These are phyloP conservation scores for Sclerotinia spermophila DNA, from an alignment of 2,329 filamentous ascomycete genomes.

Conservation along the genomic window DNA sequence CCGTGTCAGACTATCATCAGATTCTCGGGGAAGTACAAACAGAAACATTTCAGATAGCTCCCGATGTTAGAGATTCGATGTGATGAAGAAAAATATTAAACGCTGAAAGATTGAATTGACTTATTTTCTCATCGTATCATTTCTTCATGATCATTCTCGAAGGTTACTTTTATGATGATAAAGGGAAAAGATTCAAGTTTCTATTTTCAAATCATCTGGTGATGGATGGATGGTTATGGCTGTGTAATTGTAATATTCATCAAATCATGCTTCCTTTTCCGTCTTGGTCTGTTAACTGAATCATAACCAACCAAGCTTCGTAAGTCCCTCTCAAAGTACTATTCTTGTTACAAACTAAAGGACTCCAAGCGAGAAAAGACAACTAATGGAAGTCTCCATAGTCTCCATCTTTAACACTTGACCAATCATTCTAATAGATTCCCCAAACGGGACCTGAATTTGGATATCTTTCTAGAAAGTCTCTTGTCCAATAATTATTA, in stretches of 20 bases:
- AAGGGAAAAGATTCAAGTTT: not conserved
- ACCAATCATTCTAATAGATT: not conserved
- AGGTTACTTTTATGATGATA: not conserved
- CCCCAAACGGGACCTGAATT: constrained; percentile 12
- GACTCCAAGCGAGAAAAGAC: constrained; percentile 5
- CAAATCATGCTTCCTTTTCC: not conserved
- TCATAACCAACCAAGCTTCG: constrained; percentile 10
- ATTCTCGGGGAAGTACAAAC: not conserved
- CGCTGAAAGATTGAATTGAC: not conserved
- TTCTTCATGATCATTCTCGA: not conserved
- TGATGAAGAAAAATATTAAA: not conserved
- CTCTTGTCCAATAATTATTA: not conserved
- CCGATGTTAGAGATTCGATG: not conserved
- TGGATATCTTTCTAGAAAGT: not conserved
- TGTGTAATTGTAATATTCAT: not conserved
- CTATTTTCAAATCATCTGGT: constrained; percentile 1
- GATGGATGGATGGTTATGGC: not conserved
- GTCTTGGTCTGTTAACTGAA: not conserved
- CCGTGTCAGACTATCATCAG: not conserved
- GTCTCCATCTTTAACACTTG: not conserved
- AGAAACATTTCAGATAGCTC: not conserved
- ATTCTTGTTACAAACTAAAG: constrained; percentile 15
- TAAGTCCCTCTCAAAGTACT: not conserved
- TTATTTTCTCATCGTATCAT: not conserved
- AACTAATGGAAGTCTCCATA: not conserved